Percentiles rank a stretch among this genome's conserved stretches.
These are phyloP conservation scores for Magnusiomyces starmeri DNA, from an alignment of 1,139 yeast genomes.

Conservation along the genomic window DNA sequence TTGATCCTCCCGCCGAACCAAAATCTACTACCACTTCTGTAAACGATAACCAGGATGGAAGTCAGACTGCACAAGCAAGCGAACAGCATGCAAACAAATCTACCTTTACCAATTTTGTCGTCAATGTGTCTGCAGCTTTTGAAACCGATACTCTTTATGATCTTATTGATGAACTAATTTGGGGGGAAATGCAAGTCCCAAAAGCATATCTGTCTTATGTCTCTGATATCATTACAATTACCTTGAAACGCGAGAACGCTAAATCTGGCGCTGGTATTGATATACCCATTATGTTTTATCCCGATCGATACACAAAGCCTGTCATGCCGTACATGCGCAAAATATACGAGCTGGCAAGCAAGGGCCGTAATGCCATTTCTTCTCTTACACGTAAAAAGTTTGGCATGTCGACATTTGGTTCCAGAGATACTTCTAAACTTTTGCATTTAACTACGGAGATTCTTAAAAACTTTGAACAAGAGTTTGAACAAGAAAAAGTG, in stretches of 20 bases:
- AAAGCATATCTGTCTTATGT: conserved; percentile 30
- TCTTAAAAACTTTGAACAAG: conserved; percentile 1
- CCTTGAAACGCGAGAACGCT: conserved; percentile 35
- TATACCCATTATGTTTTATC: conserved; percentile 37
- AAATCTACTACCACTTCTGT: conserved; percentile 19
- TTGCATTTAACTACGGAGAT: conserved; percentile 1
- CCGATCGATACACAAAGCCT: conserved; percentile 39
- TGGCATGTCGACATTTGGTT: conserved; percentile 13
- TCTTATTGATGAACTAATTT: conserved; percentile 26
- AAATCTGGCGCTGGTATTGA: conserved; percentile 33
- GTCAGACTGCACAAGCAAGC: background rate
- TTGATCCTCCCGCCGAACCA: conserved; percentile 10
- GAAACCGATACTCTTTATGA: conserved; percentile 24
- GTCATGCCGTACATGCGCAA: conserved; percentile 24
- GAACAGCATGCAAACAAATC: conserved; percentile 13
- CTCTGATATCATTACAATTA: conserved; percentile 37
- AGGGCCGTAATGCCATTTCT: conserved; percentile 25
- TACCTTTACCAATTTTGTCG: conserved; percentile 21
- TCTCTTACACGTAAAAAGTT: conserved; percentile 18
- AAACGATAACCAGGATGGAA: conserved; percentile 18
- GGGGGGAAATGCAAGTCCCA: conserved; percentile 19
- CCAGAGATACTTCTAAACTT: background rate
- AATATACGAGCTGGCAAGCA: conserved; percentile 18
- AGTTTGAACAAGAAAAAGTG: background rate
- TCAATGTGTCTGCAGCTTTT: conserved; percentile 22